Conservation (phyloP, 1,284 basidiomycete species). For the Fomes fomentarius region DNA sequence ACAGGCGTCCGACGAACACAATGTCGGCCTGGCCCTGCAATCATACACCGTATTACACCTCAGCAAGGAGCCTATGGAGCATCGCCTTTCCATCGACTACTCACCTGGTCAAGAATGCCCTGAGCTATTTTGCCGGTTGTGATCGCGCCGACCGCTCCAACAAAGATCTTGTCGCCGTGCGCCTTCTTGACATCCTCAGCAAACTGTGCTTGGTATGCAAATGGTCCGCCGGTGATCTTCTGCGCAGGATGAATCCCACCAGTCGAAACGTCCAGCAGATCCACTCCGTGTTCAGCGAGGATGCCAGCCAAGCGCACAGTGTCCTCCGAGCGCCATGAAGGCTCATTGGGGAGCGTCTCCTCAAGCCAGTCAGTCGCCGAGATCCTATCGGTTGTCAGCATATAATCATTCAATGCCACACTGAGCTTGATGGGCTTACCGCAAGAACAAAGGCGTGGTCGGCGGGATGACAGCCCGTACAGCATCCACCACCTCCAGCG, state of each 20-base stretch:
- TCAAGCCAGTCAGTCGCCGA: constrained; percentile 63
- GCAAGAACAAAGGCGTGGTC: constrained; percentile 30
- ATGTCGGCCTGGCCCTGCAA: constrained; percentile 44
- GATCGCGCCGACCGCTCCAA: constrained; percentile 68
- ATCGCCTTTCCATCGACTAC: too few species aligned
- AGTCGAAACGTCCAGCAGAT: constrained; percentile 59
- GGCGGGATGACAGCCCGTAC: constrained; percentile 36
- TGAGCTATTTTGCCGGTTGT: constrained; percentile 61
- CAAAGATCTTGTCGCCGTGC: constrained; percentile 43
- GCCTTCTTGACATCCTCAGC: constrained; percentile 54
- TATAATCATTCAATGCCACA: background rate
- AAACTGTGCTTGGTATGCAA: constrained; percentile 52
- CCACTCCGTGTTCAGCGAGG: constrained; percentile 57
- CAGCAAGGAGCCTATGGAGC: too few species aligned
- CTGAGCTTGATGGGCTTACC: constrained; percentile 38
- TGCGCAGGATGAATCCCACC: constrained; percentile 50
- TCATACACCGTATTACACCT: too few species aligned
- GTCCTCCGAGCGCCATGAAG: constrained; percentile 58
- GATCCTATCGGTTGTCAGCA: constrained; percentile 40
- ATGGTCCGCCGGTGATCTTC: constrained; percentile 35
- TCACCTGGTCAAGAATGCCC: constrained; percentile 51
- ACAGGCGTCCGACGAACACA: constrained; percentile 54
- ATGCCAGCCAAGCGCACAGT: constrained; percentile 50
- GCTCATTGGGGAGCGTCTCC: constrained; percentile 44
- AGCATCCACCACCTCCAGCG: constrained; percentile 41